phyloP scores from a whole-genome alignment of 352 stramenopile species.

The Thalassiosira oceanica region DNA sequence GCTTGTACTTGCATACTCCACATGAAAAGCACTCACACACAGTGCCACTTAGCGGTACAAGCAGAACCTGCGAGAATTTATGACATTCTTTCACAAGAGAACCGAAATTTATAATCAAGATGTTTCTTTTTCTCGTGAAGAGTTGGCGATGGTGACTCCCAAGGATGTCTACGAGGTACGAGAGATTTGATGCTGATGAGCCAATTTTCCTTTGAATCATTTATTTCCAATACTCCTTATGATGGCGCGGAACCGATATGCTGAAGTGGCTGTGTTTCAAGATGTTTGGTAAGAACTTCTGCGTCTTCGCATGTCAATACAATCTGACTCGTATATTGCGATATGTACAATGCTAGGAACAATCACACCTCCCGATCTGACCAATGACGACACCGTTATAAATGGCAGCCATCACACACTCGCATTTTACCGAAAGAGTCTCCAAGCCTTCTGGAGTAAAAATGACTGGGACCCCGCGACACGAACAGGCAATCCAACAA shows the following conservation, averaged over 20 bases:
- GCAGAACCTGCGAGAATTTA: conserved; percentile 1
- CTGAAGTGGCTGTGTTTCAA: conserved; percentile 3
- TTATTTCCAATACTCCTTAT: neutral
- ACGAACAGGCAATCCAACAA: conserved; percentile 10
- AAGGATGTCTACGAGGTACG: neutral
- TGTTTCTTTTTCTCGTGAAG: neutral
- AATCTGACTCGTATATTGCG: neutral
- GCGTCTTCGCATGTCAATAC: neutral
- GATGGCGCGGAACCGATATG: neutral
- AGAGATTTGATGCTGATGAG: too few relatives aligned
- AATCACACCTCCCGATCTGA: conserved; percentile 18
- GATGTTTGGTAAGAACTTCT: conserved; percentile 8
- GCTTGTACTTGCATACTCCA: too few relatives aligned
- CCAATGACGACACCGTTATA: neutral
- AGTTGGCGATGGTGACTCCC: neutral
- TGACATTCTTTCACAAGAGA: neutral
- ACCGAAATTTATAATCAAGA: neutral
- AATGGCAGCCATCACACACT: conserved; percentile 16
- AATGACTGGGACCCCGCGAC: conserved; percentile 6
- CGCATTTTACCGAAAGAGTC: conserved; percentile 15
- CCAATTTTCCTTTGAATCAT: neutral
- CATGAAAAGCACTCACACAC: too few relatives aligned
- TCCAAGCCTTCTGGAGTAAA: conserved; percentile 8
- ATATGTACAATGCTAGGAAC: neutral
- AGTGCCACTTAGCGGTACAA: conserved; percentile 13